A percentile compares a stretch with the other conserved stretches of the same genome.
phyloP scores from a whole-genome alignment of 2,329 filamentous ascomycete species.

The Xylaria sp. region DNA sequence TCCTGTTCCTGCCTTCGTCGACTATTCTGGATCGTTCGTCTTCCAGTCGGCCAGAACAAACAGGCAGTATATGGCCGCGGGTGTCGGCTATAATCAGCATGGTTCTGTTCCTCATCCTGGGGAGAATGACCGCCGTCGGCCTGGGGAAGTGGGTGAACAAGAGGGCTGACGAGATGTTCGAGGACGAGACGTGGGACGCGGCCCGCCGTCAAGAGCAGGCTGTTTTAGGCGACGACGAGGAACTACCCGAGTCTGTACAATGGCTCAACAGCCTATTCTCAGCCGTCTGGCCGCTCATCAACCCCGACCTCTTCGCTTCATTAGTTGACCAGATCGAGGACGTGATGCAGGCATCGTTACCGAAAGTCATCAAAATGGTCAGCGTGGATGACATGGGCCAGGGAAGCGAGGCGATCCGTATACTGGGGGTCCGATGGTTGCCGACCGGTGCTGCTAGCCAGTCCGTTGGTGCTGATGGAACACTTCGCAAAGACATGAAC shows the following conservation, averaged over 20 bases:
- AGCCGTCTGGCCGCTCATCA: slow-evolving; percentile 74
- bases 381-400: slow-evolving; percentile 76
- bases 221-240: slow-evolving; percentile 43
- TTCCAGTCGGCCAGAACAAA: neutral
- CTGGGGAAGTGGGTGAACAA: slow-evolving; percentile 64
- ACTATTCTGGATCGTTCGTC: slow-evolving; percentile 22
- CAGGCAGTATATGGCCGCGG: slow-evolving; percentile 7
- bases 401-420: slow-evolving; percentile 70
- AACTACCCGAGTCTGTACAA: slow-evolving; percentile 65
- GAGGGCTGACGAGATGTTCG: slow-evolving; percentile 64
- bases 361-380: slow-evolving; percentile 71
- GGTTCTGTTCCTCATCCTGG: slow-evolving; percentile 33
- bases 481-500: slow-evolving; percentile 49
- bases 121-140: slow-evolving; percentile 41
- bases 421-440: slow-evolving; percentile 72
- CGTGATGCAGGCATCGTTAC: slow-evolving; percentile 77
- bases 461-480: slow-evolving; percentile 61
- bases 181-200: slow-evolving; percentile 71
- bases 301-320: slow-evolving; percentile 72
- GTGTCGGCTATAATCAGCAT: slow-evolving; percentile 29
- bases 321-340: slow-evolving; percentile 74
- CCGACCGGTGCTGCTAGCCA: slow-evolving; percentile 69
- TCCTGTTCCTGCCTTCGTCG: slow-evolving; percentile 29
- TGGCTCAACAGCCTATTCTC: slow-evolving; percentile 73
- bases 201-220: slow-evolving; percentile 57